Base-by-base conservation (phyloP, 768 basidiomycete genomes). In the Mycena floridula region DNA sequence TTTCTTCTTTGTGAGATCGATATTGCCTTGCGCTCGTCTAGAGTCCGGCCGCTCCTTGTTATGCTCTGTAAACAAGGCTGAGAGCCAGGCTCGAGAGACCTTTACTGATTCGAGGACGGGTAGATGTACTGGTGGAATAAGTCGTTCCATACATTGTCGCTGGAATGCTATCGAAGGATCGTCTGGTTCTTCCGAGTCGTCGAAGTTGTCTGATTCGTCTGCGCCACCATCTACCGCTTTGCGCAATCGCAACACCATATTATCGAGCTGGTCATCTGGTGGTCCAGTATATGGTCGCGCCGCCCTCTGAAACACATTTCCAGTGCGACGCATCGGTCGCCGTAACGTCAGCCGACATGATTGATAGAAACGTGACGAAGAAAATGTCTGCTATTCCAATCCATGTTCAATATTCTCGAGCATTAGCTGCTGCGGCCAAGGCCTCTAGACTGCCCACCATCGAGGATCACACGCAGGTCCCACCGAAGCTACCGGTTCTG, bases 301-400 rank as follows among this genome's bases (percentile, higher is more conserved):
- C 90, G n/a, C 95, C 95, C 67, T 97, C 95, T 0, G 90, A 83
- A 18, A 91, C 66, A 58, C 96, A 98, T 50, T 59, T 65, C 93
- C 94, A 98, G 60, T 88, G 67, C 21, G 73, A 68, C 5, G 50
- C 50, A 6, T 73, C 74, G 23, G 22, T 25, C 9, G 32, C 36
- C 3, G 47, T 32, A 36, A 44, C 18, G 12, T 43, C n/a, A n/a
- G n/a, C n/a, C n/a, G n/a, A n/a, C n/a, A n/a, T n/a, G n/a, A 32
- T 32, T 32, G 28, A 16, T 16, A 32, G 28, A 16, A 32, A 39
- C n/a, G 38, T 39, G 23, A 13, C n/a, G 13, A 39, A 5, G 5
- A 38, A 3, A 39, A 39, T 39, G 38, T 39, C 38, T 39, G 32
- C n/a, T n/a, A 16, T 39, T 15, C 38, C 38, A 22, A 5, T 39